A percentile compares a stretch with the other conserved stretches of the same genome.
phyloP scores from a whole-genome alignment of 1,139 yeast genomes.

The Zygoascus sp. region DNA sequence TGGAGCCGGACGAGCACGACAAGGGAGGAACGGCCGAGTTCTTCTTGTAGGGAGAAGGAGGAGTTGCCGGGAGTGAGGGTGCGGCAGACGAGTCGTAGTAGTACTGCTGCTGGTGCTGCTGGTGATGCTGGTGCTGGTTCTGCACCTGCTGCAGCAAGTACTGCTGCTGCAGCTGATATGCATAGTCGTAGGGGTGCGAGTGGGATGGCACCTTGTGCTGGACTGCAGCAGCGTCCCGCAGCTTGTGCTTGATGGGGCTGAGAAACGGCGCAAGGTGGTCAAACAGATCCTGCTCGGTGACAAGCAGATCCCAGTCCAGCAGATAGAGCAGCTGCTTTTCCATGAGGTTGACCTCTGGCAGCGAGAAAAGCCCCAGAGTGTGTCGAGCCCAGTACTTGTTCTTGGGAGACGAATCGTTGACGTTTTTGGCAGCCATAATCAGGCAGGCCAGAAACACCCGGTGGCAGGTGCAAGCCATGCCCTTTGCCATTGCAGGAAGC shows the following conservation, averaged over 20 bases:
- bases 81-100: constrained; percentile 2
- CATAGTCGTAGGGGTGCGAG: constrained; percentile 7
- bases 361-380: constrained; percentile 73
- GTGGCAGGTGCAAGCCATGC: constrained; percentile 92
- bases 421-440: constrained; percentile 81
- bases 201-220: constrained; percentile 8
- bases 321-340: constrained; percentile 81
- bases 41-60: constrained; percentile 8
- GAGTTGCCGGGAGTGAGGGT: not conserved
- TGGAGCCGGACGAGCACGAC: constrained; percentile 15
- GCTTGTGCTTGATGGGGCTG: constrained; percentile 54
- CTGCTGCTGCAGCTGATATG: constrained; percentile 12
- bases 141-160: constrained; percentile 11
- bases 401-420: constrained; percentile 90
- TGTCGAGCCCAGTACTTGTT: constrained; percentile 95
- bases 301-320: constrained; percentile 76
- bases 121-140: constrained; percentile 9
- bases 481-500: constrained; percentile 84
- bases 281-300: constrained; percentile 65
- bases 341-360: constrained; percentile 82
- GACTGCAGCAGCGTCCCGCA: constrained; percentile 20
- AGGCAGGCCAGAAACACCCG: constrained; percentile 84
- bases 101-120: constrained; percentile 8
- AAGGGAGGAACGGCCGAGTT: constrained; percentile 11
- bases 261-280: constrained; percentile 71